Percentiles rank a stretch among this genome's conserved stretches.
These are phyloP conservation scores for Paraurostyla sp. DNA, from an alignment of 73 alveolate genomes.

Conservation along the genomic window DNA sequence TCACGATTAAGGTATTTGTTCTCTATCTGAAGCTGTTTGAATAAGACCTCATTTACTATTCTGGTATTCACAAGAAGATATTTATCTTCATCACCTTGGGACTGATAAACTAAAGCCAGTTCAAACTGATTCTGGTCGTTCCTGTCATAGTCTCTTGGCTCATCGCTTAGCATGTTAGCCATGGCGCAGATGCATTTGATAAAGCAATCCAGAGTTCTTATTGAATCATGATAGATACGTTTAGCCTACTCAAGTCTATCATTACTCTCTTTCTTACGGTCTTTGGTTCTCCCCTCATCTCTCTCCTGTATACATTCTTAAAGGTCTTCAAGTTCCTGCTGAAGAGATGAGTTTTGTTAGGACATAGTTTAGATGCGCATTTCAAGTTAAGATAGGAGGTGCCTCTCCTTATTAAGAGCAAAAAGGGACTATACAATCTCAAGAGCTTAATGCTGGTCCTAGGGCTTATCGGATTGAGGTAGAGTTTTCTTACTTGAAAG, in stretches of 20 bases:
- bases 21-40: too few relatives aligned
- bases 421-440: too few relatives aligned
- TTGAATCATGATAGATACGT: neutral
- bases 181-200: neutral
- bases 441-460: too few relatives aligned
- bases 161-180: neutral
- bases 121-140: neutral
- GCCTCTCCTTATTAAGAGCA: too few relatives aligned
- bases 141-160: neutral
- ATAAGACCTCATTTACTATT: too few relatives aligned
- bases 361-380: too few relatives aligned
- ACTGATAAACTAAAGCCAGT: neutral
- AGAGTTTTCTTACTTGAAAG: too few relatives aligned
- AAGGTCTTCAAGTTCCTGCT: neutral
- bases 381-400: too few relatives aligned
- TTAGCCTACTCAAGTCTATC: neutral
- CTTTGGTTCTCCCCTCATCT: neutral
- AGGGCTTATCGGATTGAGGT: too few relatives aligned
- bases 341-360: too few relatives aligned
- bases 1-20: too few relatives aligned
- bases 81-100: neutral
- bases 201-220: neutral
- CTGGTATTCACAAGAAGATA: too few relatives aligned
- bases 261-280: slow-evolving; percentile 16
- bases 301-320: neutral